These are phyloP conservation scores for Ammopiptanthus mongolicus DNA, from an alignment of 306 rosid genomes.

Conservation along the genomic window DNA sequence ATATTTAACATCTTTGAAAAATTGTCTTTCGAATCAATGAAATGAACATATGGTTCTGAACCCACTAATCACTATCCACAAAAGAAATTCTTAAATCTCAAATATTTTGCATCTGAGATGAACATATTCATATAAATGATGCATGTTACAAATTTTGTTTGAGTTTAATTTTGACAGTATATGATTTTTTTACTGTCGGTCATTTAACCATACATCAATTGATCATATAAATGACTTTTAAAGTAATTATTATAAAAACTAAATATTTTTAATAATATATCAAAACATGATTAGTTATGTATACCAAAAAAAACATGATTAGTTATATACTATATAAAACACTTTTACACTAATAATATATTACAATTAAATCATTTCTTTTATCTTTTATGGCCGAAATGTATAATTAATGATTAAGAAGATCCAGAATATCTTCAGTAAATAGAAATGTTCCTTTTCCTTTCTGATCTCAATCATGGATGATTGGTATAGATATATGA, in stretches of 20 bases:
- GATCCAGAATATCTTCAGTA: constrained; percentile 22
- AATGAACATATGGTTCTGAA: constrained; percentile 29
- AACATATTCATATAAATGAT: neutral
- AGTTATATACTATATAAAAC: no score
- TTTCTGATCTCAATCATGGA: neutral
- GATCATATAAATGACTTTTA: no score
- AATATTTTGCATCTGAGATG: neutral
- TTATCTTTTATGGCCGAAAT: constrained; percentile 2
- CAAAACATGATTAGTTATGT: no score
- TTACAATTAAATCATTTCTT: neutral
- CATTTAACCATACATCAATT: no score
- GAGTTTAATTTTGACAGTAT: no score
- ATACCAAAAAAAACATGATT: no score
- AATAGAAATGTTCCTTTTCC: neutral
- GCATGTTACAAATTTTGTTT: neutral
- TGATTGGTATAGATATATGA: neutral
- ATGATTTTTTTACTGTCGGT: no score
- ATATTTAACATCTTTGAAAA: constrained; percentile 30
- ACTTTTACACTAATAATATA: no score
- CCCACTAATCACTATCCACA: constrained; percentile 24
- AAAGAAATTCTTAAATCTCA: neutral
- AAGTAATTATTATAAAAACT: no score
- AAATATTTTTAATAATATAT: no score
- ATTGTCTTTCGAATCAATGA: constrained; percentile 27
- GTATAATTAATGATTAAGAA: neutral